Base-by-base conservation (phyloP, 768 basidiomycete genomes). In the Mycena olivaceomarginata region DNA sequence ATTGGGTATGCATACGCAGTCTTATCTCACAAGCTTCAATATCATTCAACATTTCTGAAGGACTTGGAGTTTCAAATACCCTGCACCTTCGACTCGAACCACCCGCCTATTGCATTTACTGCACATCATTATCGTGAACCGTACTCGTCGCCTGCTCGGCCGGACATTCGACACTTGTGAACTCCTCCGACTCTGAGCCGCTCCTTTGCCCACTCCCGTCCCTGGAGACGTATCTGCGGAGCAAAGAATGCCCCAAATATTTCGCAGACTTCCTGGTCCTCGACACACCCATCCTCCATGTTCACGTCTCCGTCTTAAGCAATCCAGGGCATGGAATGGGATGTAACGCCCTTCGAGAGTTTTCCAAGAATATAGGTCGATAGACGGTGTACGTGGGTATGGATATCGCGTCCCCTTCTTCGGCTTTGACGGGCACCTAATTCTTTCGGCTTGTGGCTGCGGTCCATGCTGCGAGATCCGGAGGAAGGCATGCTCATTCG, bases 271-370 rank as follows among this genome's bases (percentile, higher is more conserved):
- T 75, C 39, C 25, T 75, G 12, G 18, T 0, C 1, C 18, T 57
- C 11, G 41, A 68, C 10, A 56, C 15, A 10, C 74, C 74, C 2
- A 20, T 65, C 6, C 2, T 65, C 7, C 40, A 75, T 18, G 60
- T 75, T 15, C 74, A 70, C 53, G 67, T 70, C 68, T 16, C 31
- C 31, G 22, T 70, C 37, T 75, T 75, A 70, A 22, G 9, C 57
- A 2, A 69, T 75, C n/a, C 45, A 7, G 13, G 74, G 74, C 46
- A 69, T 69, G 67, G 46, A 46, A 3, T 62, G 73, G 73, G 51
- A 69, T 11, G 40, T 31, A 12, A 60, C 53, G 8, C 67, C 48
- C 10, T 53, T 63, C 46, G 46, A 13, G n/a, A 22, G 6, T 12
- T 64, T 64, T n/a, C n/a, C n/a, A 25, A 25, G 40, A 10, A 22